Percentiles rank a stretch among this genome's conserved stretches.
These are phyloP conservation scores for Solanum ossicruentum DNA, from an alignment of 257 asterid species.

Conservation along the genomic window DNA sequence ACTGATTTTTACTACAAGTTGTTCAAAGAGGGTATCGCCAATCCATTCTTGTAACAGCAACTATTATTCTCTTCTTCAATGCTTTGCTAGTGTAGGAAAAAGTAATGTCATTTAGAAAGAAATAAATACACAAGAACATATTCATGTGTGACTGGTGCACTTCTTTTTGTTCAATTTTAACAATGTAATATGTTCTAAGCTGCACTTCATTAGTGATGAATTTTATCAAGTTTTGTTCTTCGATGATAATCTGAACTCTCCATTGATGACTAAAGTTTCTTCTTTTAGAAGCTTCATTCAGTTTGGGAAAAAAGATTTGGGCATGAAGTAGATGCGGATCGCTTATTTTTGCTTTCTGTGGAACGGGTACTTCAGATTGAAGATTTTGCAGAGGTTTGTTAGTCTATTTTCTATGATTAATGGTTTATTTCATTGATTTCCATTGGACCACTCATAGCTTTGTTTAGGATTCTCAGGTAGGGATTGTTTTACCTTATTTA, in stretches of 20 bases:
- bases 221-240: not conserved
- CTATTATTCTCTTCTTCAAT: not conserved
- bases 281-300: slow-evolving; percentile 42
- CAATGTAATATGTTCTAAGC: not conserved
- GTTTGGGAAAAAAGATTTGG: slow-evolving; percentile 59
- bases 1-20: not conserved
- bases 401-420: slow-evolving; percentile 2
- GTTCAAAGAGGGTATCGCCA: not conserved
- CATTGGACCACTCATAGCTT: not conserved
- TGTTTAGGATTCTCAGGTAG: not conserved
- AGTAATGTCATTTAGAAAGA: not conserved
- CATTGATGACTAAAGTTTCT: not conserved
- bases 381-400: slow-evolving; percentile 79
- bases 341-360: slow-evolving; percentile 48
- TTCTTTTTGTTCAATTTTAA: not conserved
- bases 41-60: not conserved
- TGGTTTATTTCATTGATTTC: not conserved
- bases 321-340: slow-evolving; percentile 58
- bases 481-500: not conserved
- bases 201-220: not conserved
- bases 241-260: not conserved
- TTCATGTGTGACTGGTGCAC: not conserved
- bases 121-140: not conserved
- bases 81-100: not conserved
- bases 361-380: slow-evolving; percentile 72